These are phyloP conservation scores for Pseudogymnoascus sp. DNA, from an alignment of 2,329 filamentous ascomycete genomes.

Conservation along the genomic window DNA sequence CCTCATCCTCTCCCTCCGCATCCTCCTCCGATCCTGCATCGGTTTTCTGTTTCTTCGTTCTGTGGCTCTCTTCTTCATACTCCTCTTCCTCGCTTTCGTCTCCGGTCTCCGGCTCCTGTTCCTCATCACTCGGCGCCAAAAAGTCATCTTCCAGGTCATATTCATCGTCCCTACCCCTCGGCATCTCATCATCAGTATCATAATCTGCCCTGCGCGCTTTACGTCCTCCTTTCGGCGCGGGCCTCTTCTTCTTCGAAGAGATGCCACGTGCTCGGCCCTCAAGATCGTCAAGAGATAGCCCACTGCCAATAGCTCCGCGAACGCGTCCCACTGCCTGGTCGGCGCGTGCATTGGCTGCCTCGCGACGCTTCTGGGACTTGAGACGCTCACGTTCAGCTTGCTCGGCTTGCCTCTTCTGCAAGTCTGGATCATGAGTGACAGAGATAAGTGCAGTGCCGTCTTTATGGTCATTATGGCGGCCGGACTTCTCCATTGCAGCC, in stretches of 20 bases:
- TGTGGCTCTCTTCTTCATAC: constrained; percentile 23
- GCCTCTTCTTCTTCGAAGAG: constrained; percentile 39
- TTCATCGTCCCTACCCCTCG: constrained; percentile 57
- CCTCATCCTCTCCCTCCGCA: constrained; percentile 45
- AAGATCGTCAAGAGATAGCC: constrained; percentile 60
- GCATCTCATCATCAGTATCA: constrained; percentile 68
- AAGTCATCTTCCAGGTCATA: constrained; percentile 78
- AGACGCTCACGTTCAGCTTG: constrained; percentile 65
- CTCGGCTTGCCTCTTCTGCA: constrained; percentile 66
- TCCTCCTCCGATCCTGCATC: constrained; percentile 40
- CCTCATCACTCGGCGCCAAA: constrained; percentile 67
- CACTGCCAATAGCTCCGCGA: constrained; percentile 40
- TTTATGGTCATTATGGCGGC: constrained; percentile 44
- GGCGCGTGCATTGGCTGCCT: constrained; percentile 59
- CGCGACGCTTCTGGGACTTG: constrained; percentile 56
- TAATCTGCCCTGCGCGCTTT: constrained; percentile 56
- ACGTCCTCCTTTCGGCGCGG: constrained; percentile 41
- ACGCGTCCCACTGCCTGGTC: constrained; percentile 44
- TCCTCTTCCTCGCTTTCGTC: constrained; percentile 42
- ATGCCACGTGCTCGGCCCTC: constrained; percentile 46
- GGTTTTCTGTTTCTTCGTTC: constrained; percentile 27
- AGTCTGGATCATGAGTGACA: constrained; percentile 65
- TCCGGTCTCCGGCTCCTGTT: constrained; percentile 49
- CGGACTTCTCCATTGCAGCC: constrained; percentile 52
- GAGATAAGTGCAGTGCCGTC: constrained; percentile 59